Base-by-base conservation (phyloP, 2,329 filamentous ascomycete genomes). In the Pestalotiopsis sp. region DNA sequence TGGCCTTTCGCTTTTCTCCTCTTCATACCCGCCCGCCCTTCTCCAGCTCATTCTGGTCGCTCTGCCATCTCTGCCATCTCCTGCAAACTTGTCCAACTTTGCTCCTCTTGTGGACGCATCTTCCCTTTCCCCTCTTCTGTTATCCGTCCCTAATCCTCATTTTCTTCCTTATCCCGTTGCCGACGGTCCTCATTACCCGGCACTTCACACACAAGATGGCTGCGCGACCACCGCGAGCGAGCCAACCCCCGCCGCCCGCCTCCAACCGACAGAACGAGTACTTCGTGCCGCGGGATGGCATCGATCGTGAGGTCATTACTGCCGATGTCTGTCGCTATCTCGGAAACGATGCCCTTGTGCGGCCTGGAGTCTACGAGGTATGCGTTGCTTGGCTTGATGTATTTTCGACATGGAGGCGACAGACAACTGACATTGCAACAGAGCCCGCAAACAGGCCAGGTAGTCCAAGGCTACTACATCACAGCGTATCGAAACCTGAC, bases 251-350 rank as follows among this genome's bases (percentile, higher is more conserved):
- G 71, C 75, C 81, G 70, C 77, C 82, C 66, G 78, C 83, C 68
- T 80, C 82, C 68, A 77, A 79, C 71, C 86, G 88, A 70, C 88
- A 92, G 79, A 93, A 93, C 81, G 91, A 94, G 82, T 94, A 94
- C 79, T 94, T 94, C 80, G 90, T 94, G 67, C 91, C 91, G 60
- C 89, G 91, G 76, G 91, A 94, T 80, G 92, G 92, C 78, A 95
- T 95, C 80, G 92, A 93, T 79, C 90, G 92, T 75, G 92, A 95
- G 81, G 92, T 95, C 76, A 94, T 95, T 81, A 93, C 93, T 71
- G 91, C 92, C 78, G 92, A 95, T 79, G 93, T 95, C 73, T 94
- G 92, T 84, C 91, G 92, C 78, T 95, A 94, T 79, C 87, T 95
- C 74, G 92, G 92, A 77, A 93, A 93, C 80, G 92, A 95, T 84